Conservation (phyloP, 371 early-diverging fungal genomes). For the Capillidium heterosporum region DNA sequence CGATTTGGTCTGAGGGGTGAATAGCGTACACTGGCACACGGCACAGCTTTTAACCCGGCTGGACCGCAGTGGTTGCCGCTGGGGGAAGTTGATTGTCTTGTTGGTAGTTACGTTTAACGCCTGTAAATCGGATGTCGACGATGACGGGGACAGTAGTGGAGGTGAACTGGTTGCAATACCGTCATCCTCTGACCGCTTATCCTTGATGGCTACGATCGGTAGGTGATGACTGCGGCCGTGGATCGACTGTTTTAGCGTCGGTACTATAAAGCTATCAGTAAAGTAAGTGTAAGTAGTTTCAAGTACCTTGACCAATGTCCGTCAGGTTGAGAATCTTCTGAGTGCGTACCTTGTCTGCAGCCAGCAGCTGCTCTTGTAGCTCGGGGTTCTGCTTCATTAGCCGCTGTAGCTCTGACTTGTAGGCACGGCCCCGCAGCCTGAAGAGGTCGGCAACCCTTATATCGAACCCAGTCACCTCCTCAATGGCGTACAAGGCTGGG, state of each 20-base stretch:
- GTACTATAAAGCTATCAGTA: too few species aligned
- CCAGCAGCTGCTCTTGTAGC: too few species aligned
- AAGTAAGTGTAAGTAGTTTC: too few species aligned
- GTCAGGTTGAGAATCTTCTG: too few species aligned
- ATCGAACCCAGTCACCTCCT: conserved; percentile 4
- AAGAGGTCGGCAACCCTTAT: conserved; percentile 3
- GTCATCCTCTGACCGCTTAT: too few species aligned
- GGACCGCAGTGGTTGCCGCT: not conserved
- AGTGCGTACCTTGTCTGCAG: too few species aligned
- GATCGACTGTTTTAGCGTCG: not conserved
- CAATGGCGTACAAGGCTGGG: conserved; percentile 2
- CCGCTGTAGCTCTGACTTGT: not conserved
- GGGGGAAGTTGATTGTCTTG: not conserved
- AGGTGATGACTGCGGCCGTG: not conserved
- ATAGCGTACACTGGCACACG: not conserved
- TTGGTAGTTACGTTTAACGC: not conserved
- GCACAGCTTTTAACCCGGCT: not conserved
- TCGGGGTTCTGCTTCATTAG: not conserved
- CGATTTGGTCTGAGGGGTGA: not conserved
- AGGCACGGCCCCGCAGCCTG: not conserved
- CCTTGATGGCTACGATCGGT: not conserved
- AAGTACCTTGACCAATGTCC: too few species aligned
- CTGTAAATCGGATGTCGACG: too few species aligned
- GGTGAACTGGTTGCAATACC: too few species aligned
- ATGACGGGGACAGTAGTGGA: too few species aligned